phyloP scores from a whole-genome alignment of 306 rosid species.

The Gastrolobium villosum region DNA sequence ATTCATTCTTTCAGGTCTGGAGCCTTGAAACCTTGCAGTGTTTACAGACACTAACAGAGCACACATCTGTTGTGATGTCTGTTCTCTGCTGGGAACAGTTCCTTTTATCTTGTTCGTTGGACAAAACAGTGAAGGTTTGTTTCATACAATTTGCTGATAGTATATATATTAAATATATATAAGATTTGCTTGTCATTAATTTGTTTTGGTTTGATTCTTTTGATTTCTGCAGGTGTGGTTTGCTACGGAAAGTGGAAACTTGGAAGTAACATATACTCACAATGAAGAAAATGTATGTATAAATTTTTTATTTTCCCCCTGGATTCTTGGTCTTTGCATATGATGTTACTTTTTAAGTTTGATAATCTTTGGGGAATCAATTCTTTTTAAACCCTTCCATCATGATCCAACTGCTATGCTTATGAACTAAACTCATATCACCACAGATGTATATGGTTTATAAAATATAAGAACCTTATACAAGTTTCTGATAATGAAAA shows the following conservation, averaged over 20 bases:
- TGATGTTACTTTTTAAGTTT: constrained; percentile 19
- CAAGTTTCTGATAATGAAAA: constrained; percentile 26
- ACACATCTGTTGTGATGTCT: constrained; percentile 95
- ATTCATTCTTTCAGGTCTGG: constrained; percentile 75
- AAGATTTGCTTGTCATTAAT: neutral
- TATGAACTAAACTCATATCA: constrained; percentile 14
- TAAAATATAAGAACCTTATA: constrained; percentile 27
- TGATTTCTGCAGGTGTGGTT: constrained; percentile 81
- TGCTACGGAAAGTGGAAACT: constrained; percentile 88
- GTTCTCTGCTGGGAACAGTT: constrained; percentile 99
- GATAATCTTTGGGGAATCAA: constrained; percentile 7
- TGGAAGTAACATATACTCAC: constrained; percentile 93
- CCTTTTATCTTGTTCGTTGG: constrained; percentile 88
- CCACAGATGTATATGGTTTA: neutral
- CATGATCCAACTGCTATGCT: constrained; percentile 8
- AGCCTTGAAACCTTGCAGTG: constrained; percentile 92
- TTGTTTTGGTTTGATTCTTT: constrained; percentile 13
- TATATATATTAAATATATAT: neutral
- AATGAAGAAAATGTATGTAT: constrained; percentile 81
- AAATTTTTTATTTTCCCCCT: constrained; percentile 15
- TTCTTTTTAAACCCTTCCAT: constrained; percentile 11
- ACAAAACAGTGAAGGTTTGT: constrained; percentile 86
- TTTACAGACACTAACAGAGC: constrained; percentile 87
- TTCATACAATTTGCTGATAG: constrained; percentile 33
- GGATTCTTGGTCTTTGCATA: neutral